These are phyloP conservation scores for Byssochlamys sp. DNA, from an alignment of 2,329 filamentous ascomycete genomes.

Conservation along the genomic window DNA sequence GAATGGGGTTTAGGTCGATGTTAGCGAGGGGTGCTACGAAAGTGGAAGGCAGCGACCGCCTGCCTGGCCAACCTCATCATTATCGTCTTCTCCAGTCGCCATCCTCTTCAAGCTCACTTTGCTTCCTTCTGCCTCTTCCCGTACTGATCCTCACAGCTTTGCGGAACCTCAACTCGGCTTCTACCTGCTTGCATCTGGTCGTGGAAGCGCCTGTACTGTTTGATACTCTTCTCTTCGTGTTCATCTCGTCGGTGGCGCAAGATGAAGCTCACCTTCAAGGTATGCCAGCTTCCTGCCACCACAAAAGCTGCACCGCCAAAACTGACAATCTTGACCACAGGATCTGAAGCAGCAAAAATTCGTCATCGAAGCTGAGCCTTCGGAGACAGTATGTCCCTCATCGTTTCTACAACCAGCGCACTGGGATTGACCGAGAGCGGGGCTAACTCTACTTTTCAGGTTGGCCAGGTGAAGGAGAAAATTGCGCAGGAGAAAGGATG, in stretches of 20 bases:
- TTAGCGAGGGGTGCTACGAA: slow-evolving; percentile 5
- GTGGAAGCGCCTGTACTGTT: neutral
- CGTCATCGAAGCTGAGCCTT: slow-evolving; percentile 84
- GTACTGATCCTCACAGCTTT: neutral
- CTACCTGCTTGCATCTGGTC: neutral
- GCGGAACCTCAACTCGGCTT: neutral
- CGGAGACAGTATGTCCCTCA: slow-evolving; percentile 64
- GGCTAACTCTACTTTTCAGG: slow-evolving; percentile 45
- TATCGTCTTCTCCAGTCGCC: slow-evolving; percentile 3
- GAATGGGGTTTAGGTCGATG: slow-evolving; percentile 4
- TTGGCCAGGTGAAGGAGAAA: slow-evolving; percentile 84
- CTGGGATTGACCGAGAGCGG: slow-evolving; percentile 18
- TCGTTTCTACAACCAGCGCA: slow-evolving; percentile 3
- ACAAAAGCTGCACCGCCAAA: slow-evolving; percentile 9
- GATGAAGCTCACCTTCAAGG: slow-evolving; percentile 67
- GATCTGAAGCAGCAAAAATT: slow-evolving; percentile 99
- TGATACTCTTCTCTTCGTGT: slow-evolving; percentile 12
- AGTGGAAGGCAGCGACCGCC: slow-evolving; percentile 3
- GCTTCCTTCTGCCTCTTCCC: neutral
- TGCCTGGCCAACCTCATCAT: slow-evolving; percentile 3
- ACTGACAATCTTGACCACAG: slow-evolving; percentile 39
- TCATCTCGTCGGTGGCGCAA: slow-evolving; percentile 28
- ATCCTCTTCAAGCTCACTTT: neutral
- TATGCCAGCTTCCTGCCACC: slow-evolving; percentile 25
- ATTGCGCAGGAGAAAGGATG: slow-evolving; percentile 88